Conservation (phyloP, 73 alveolate genomes). For the Paraurostyla sp. region DNA sequence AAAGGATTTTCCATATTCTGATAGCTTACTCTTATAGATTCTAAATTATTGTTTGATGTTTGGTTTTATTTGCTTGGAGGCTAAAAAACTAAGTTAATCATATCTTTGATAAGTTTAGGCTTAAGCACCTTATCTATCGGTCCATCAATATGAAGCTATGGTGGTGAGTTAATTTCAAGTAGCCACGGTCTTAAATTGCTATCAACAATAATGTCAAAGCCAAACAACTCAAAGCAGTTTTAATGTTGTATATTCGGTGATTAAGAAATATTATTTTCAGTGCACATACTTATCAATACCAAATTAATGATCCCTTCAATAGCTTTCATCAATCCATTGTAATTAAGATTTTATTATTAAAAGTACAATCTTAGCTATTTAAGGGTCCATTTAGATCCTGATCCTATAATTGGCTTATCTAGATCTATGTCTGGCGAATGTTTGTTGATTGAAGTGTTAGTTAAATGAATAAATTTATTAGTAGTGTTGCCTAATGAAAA, state of each 20-base stretch:
- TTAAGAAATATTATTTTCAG: conserved; percentile 36
- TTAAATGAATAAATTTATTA: conserved; percentile 51
- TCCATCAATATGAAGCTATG: conserved; percentile 8
- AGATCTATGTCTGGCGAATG: conserved; percentile 51
- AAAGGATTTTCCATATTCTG: no score
- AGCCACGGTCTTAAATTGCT: conserved; percentile 80
- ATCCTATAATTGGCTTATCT: conserved; percentile 65
- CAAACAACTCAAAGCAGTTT: conserved; percentile 80
- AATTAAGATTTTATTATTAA: not conserved
- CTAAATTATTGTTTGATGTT: not conserved
- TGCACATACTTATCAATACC: conserved; percentile 2
- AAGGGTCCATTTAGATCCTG: conserved; percentile 68
- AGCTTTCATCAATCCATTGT: not conserved
- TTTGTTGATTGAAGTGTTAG: conserved; percentile 76
- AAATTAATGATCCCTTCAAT: not conserved
- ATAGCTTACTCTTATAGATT: not conserved
- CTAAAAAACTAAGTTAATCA: not conserved
- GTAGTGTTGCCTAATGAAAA: conserved; percentile 9
- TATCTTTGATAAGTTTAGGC: not conserved
- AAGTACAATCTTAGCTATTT: conserved; percentile 51
- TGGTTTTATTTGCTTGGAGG: not conserved
- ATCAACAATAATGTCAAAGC: conserved; percentile 78
- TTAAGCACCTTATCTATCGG: not conserved
- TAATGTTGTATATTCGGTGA: not conserved
- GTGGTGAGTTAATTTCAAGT: conserved; percentile 75